Evolutionary conservation across 768 basidiomycete species (phyloP), one percentile per base, ranked within the genome.

Genomic region (Sporobolomyces pararoseus): DNA sequence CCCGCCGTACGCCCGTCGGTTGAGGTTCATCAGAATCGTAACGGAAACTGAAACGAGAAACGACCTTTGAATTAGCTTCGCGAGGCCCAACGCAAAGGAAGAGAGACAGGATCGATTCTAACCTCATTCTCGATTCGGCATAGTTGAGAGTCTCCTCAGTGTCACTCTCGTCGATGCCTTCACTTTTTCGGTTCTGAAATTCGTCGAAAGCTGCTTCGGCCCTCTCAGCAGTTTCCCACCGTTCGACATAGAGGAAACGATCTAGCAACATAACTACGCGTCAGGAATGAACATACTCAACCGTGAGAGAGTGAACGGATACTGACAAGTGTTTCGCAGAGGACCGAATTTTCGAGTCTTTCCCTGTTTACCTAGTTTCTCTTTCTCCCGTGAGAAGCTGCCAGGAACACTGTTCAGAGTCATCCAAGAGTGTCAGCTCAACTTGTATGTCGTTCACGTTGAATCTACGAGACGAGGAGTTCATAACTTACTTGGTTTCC

Each of bases 401-500:
- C 66, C 59, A 3, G 70, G 61, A 27, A 66, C 47, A 39, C 67
- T 53, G 69, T 60, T 27, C 1, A 17, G 17, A n/a, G n/a, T n/a
- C n/a, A 79, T 76, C 13, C 79, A 46, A 34, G 31, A 25, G 13
- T 17, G 2, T 10, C 49, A 52, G 21, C 53, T 42, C 32, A 7
- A 17, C 37, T 58, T n/a, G 55, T 42, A 42, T 14, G 52, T n/a
- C 32, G 7, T 17, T 54, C 51, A 32, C 10, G 3, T 19, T 17
- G 10, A 25, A 1, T n/a, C 31, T 23, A 25, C 31, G 16, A 29
- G 25, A 23, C 37, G 7, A 53, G 46, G 9, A 6, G 19, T 3
- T 19, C 4, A 17, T 2, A 23, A 50, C 69, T 53, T 35, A 70
- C 69, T 72, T 89, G 0, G 96, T 99, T 10, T 88, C 88, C 14